A percentile compares a stretch with the other conserved stretches of the same genome.
Conservation (phyloP, 306 rosid species). For the Abrus pulchellus region DNA sequence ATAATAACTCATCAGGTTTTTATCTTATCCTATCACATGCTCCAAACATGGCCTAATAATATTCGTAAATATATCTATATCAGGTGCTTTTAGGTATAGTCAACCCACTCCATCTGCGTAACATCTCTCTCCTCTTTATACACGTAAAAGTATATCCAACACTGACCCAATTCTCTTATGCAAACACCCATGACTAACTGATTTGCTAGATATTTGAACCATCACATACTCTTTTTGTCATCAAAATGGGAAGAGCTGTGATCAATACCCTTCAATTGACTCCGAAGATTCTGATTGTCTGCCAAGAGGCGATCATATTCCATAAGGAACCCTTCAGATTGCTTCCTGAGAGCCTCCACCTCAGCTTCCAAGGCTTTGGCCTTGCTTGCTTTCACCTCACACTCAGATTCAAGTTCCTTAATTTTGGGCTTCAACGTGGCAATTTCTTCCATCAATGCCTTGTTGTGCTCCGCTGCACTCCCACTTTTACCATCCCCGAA, state of each 20-base stretch:
- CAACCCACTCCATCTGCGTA: slow-evolving; percentile 2
- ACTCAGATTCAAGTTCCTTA: slow-evolving; percentile 69
- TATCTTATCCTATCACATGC: not conserved
- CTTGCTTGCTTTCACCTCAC: slow-evolving; percentile 61
- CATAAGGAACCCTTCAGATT: slow-evolving; percentile 77
- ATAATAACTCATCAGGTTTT: not conserved
- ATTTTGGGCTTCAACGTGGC: slow-evolving; percentile 59
- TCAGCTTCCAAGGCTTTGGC: slow-evolving; percentile 66
- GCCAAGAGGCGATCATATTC: slow-evolving; percentile 78
- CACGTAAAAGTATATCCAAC: not conserved
- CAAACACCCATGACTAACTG: slow-evolving; percentile 15
- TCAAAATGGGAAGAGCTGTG: slow-evolving; percentile 53
- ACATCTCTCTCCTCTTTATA: slow-evolving; percentile 21
- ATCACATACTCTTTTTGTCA: slow-evolving; percentile 54
- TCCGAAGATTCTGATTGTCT: slow-evolving; percentile 77
- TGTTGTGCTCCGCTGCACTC: slow-evolving; percentile 52
- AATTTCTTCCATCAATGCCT: slow-evolving; percentile 65
- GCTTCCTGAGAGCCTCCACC: slow-evolving; percentile 76
- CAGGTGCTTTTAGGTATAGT: not conserved
- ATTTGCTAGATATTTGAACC: slow-evolving; percentile 4
- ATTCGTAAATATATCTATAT: not conserved
- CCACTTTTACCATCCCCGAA: slow-evolving; percentile 58
- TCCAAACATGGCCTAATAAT: not conserved
- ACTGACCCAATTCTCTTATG: not conserved
- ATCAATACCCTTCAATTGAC: slow-evolving; percentile 64